Evolutionary conservation across 768 basidiomycete genomes (phyloP), one percentile per base, ranked within the genome.

Genomic region (Leucosporidium scottii): DNA sequence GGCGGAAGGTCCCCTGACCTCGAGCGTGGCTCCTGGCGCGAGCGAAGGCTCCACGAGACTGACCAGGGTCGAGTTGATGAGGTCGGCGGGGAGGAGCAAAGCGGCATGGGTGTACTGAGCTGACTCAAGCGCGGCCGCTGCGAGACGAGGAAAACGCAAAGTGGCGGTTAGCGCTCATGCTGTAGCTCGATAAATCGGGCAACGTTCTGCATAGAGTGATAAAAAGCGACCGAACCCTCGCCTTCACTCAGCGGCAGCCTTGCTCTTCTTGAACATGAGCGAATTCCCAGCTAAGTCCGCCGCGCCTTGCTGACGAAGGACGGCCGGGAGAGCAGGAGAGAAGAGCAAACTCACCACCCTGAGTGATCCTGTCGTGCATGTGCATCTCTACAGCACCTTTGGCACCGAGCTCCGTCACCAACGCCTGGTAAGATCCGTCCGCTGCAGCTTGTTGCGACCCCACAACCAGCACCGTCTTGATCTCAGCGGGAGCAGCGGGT

Each of bases 301-400:
- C 39, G 39, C 39, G 39, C 39, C n/a, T 44, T 44, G 39, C 39
- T 44, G 39, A 44, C 39, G 15, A 44, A n/a, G n/a, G 39, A 13
- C 39, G 10, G 39, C 39, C 39, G 39, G 15, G 39, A 10, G 17
- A 28, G 20, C 20, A 13, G 13, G 18, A n/a, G 57, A 39, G 12
- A 20, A 7, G 47, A 5, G 39, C 1, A 21, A 6, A 65, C 82
- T 61, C 74, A 91, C 91, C 91, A 80, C 84, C 83, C 78, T 90
- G 90, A 21, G 91, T 80, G 68, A 93, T 79, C 68, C 91, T 82
- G 77, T 93, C 91, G 34, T 92, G 79, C 81, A 93, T 85, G 76
- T 91, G 86, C 74, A 83, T 86, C 74, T 93, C 90, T 36, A 90
- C 85, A 44, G 79, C 75, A 36, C 90, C 85, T 44, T 79, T 75